Conservation (phyloP, 1,284 basidiomycete genomes). For the Pascua sp. region DNA sequence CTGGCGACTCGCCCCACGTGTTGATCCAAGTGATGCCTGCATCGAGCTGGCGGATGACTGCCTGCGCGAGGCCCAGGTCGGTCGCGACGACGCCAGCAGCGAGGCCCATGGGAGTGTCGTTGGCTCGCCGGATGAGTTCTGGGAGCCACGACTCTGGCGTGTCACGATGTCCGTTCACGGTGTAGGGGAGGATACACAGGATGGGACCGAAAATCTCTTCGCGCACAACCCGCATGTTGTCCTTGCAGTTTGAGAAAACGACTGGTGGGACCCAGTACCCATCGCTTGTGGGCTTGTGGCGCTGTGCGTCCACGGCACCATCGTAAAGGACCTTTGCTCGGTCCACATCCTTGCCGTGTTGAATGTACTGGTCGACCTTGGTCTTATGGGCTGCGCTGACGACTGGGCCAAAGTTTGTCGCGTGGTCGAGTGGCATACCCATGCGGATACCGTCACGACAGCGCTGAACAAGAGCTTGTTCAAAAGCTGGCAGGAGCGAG, state of each 20-base stretch:
- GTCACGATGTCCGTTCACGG: slow-evolving; percentile 23
- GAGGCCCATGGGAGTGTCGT: slow-evolving; percentile 79
- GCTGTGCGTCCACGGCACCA: slow-evolving; percentile 4
- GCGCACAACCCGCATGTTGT: slow-evolving; percentile 38
- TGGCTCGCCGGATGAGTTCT: slow-evolving; percentile 64
- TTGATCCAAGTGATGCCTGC: slow-evolving; percentile 64
- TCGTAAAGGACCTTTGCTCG: slow-evolving; percentile 19
- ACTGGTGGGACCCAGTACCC: slow-evolving; percentile 41
- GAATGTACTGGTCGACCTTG: slow-evolving; percentile 15
- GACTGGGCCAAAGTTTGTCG: slow-evolving; percentile 16
- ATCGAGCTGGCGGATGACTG: slow-evolving; percentile 72
- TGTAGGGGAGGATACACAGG: slow-evolving; percentile 49
- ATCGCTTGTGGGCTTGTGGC: slow-evolving; percentile 1
- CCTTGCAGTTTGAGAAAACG: slow-evolving; percentile 42
- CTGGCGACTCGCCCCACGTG: slow-evolving; percentile 23
- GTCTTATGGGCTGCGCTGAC: slow-evolving; percentile 14
- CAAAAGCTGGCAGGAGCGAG: slow-evolving; percentile 3
- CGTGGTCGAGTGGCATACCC: slow-evolving; percentile 15
- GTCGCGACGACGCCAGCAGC: slow-evolving; percentile 83
- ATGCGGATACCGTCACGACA: slow-evolving; percentile 18
- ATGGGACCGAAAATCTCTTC: slow-evolving; percentile 54
- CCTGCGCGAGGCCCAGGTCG: slow-evolving; percentile 77
- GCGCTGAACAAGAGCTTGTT: slow-evolving; percentile 9
- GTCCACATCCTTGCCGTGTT: slow-evolving; percentile 13
- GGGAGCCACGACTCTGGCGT: slow-evolving; percentile 13